Base-by-base conservation (phyloP, 768 basidiomycete species). In the Vararia minispora region DNA sequence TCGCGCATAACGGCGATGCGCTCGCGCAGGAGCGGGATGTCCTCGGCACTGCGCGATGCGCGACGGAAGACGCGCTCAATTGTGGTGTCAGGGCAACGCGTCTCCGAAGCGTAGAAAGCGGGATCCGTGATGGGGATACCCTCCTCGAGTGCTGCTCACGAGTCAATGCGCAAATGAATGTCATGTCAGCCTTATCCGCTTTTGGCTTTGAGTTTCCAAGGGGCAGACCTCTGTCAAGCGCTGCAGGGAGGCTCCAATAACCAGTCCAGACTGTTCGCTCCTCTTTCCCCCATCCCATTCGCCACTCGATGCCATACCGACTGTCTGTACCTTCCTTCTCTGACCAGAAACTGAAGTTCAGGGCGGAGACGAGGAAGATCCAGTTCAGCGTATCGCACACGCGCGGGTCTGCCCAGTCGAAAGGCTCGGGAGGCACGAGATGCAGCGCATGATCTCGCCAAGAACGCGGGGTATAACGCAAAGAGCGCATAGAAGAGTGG, bases 261-360 rank as follows among this genome's bases (percentile, higher is more conserved):
- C 89, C 89, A 0, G 83, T 88, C 56, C 74, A 78, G 17, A 79
- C 61, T 27, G 61, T 65, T 29, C 44, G 64, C n/a, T 60, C 58
- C 5, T 66, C 54, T n/a, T 58, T 62, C 11, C 58, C 60, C 83
- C 86, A 88, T 1, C 76, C 72, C 6, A 66, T 58, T 37, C 74
- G 66, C 87, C 88, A 91, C 49, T 78, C 68, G 3, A 92, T 76
- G 16, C 81, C 85, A 52, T 76, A 94, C 20, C 85, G 68, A 24
- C 71, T 75, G 3, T 62, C 47, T 5, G 47, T 57, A 0, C 74
- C 72, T 44, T 79, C 75, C 28, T 58, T 66, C 52, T 79, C 76
- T 1, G 81, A 88, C 90, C 91, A 92, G 57, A 87, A 94, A 50
- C 72, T 84, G 58, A 87, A 94, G 57, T 89, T 94, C 35, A 88